Evolutionary conservation across 208 protist species (phyloP).

Genomic region (Leishmania guyanensis): DNA sequence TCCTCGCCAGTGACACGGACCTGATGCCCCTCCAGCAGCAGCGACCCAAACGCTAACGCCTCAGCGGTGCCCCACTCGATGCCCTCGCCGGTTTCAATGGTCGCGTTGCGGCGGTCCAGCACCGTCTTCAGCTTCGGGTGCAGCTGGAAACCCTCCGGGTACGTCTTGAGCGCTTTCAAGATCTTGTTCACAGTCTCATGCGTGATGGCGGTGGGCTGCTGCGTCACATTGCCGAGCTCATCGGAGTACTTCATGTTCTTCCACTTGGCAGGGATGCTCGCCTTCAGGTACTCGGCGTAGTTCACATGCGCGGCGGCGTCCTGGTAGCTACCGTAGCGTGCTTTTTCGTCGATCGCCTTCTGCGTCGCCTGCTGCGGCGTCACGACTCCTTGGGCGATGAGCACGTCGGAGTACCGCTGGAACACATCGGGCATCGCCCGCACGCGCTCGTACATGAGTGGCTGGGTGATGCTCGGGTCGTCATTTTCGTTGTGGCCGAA

Average conservation of each 20-base stretch:
- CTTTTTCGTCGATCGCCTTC: slow-evolving; percentile 78
- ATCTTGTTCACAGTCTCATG: slow-evolving; percentile 56
- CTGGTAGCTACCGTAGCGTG: slow-evolving; percentile 79
- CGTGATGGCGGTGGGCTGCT: slow-evolving; percentile 73
- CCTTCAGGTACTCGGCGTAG: slow-evolving; percentile 86
- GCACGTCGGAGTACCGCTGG: slow-evolving; percentile 71
- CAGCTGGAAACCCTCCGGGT: slow-evolving; percentile 81
- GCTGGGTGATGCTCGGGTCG: slow-evolving; percentile 98
- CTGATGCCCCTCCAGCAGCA: slow-evolving; percentile 95
- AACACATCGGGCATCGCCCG: slow-evolving; percentile 86
- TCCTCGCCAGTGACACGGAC: slow-evolving; percentile 96
- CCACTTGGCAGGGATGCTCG: slow-evolving; percentile 72
- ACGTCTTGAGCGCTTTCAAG: slow-evolving; percentile 53
- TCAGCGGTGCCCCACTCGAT: slow-evolving; percentile 97
- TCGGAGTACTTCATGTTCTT: slow-evolving; percentile 82
- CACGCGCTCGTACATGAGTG: slow-evolving; percentile 96
- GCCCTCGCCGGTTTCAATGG: slow-evolving; percentile 63
- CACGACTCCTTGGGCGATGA: slow-evolving; percentile 82
- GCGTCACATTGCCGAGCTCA: slow-evolving; percentile 62
- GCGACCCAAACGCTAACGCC: slow-evolving; percentile 94
- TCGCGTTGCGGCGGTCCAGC: slow-evolving; percentile 78
- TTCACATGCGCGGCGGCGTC: slow-evolving; percentile 61
- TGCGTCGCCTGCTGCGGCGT: slow-evolving; percentile 67
- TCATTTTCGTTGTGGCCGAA: slow-evolving; percentile 99
- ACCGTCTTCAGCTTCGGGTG: slow-evolving; percentile 85